These are phyloP conservation scores for Antrodiella citrinella DNA, from an alignment of 768 basidiomycete species.

Conservation along the genomic window DNA sequence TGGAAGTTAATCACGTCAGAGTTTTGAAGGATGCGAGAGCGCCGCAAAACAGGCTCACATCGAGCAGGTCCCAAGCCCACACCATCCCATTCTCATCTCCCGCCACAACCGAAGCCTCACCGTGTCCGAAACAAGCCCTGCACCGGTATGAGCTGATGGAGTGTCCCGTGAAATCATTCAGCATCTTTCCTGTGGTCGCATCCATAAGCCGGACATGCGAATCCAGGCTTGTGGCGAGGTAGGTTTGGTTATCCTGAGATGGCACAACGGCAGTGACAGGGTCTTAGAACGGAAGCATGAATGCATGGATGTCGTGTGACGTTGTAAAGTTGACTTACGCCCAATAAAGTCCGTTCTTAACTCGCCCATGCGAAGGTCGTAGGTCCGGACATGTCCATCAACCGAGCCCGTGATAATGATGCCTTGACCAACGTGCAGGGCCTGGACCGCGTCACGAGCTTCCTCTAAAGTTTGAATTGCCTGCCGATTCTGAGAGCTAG, in stretches of 20 bases:
- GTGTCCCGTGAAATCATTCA: slow-evolving; percentile 83
- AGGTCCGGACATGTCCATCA: slow-evolving; percentile 87
- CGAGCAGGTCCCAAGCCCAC: slow-evolving; percentile 92
- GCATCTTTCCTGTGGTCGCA: slow-evolving; percentile 65
- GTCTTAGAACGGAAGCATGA: slow-evolving; percentile 34
- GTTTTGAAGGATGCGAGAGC: slow-evolving; percentile 3
- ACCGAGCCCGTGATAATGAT: slow-evolving; percentile 78
- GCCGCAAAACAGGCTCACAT: slow-evolving; percentile 50
- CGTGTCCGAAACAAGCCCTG: slow-evolving; percentile 75
- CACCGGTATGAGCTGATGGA: slow-evolving; percentile 67
- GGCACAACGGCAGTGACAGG: slow-evolving; percentile 82
- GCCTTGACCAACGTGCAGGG: slow-evolving; percentile 57
- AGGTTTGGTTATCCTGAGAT: slow-evolving; percentile 70
- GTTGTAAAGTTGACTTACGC: slow-evolving; percentile 41
- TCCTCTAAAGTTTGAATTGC: slow-evolving; percentile 90
- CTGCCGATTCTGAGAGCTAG: slow-evolving; percentile 63
- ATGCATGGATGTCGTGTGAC: background rate
- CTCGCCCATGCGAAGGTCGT: slow-evolving; percentile 92
- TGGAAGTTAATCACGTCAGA: background rate
- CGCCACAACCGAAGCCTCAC: slow-evolving; percentile 71
- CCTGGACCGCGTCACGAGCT: slow-evolving; percentile 80
- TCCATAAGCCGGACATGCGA: slow-evolving; percentile 85
- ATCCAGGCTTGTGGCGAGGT: slow-evolving; percentile 80
- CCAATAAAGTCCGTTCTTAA: slow-evolving; percentile 86
- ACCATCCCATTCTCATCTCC: slow-evolving; percentile 88